A percentile compares a stretch with the other conserved stretches of the same genome.
Conservation (phyloP, 805 yeast species). For the Zygosaccharomyces kombuchaensis region DNA sequence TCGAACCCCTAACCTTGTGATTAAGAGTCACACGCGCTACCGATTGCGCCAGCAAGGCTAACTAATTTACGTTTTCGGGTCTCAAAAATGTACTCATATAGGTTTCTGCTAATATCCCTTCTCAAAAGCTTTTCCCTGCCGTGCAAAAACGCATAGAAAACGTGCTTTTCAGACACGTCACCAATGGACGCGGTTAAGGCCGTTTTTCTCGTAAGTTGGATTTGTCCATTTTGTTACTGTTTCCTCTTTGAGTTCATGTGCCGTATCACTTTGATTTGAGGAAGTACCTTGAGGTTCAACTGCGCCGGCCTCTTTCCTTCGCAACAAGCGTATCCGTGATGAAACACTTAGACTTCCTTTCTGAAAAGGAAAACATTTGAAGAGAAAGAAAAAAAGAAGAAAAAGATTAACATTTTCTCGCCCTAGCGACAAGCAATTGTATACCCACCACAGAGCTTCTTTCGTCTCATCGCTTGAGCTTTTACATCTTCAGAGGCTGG, state of each 20-base stretch:
- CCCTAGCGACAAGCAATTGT: neutral
- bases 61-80: conserved; percentile 2
- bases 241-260: neutral
- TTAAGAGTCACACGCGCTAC: conserved; percentile 26
- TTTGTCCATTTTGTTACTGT: neutral
- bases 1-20: conserved; percentile 27
- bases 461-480: too few relatives aligned
- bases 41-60: conserved; percentile 26
- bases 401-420: neutral
- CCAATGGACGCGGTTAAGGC: too few relatives aligned
- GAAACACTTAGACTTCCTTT: neutral
- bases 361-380: neutral
- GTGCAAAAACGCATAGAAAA: neutral
- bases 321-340: neutral
- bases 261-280: neutral
- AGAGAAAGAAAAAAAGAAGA: neutral
- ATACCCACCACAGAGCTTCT: too few relatives aligned
- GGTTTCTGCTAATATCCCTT: too few relatives aligned
- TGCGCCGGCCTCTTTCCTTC: neutral
- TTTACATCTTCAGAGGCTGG: neutral
- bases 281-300: neutral
- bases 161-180: too few relatives aligned
- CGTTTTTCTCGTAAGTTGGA: neutral
- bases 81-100: too few relatives aligned
- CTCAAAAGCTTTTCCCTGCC: conserved; percentile 14